Conservation (phyloP, 768 basidiomycete genomes). For the Suillus sp. region DNA sequence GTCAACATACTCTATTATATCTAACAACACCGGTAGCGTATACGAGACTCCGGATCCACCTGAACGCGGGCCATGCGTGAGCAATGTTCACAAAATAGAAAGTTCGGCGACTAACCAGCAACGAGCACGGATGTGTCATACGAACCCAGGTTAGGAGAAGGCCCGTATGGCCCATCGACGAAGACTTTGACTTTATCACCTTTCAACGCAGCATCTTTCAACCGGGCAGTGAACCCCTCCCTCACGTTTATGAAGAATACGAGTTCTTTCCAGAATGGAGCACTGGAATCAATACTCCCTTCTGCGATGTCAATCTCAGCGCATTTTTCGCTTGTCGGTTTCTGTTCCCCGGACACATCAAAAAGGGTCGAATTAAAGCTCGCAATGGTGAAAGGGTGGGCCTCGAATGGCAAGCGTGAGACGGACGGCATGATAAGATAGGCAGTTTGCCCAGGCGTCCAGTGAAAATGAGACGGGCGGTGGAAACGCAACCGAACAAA, state of each 20-base stretch:
- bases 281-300: constrained; percentile 9
- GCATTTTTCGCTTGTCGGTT: constrained; percentile 13
- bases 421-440: constrained; percentile 52
- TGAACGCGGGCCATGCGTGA: constrained; percentile 12
- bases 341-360: neutral
- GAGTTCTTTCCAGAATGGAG: constrained; percentile 38
- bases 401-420: constrained; percentile 44
- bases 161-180: constrained; percentile 59
- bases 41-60: constrained; percentile 50
- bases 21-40: constrained; percentile 42
- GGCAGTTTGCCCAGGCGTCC: constrained; percentile 52
- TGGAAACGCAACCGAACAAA: constrained; percentile 46
- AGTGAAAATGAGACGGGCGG: constrained; percentile 47
- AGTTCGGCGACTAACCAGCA: constrained; percentile 36
- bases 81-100: neutral
- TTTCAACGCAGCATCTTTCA: constrained; percentile 34
- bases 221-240: constrained; percentile 54
- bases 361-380: constrained; percentile 30
- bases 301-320: neutral
- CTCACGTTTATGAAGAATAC: constrained; percentile 57
- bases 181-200: constrained; percentile 42
- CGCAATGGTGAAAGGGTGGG: constrained; percentile 61
- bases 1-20: constrained; percentile 39
- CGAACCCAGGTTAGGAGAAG: constrained; percentile 38
- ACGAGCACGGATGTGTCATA: constrained; percentile 49